phyloP scores from a whole-genome alignment of 73 alveolate genomes.

The Paramecium tetraurelia region DNA sequence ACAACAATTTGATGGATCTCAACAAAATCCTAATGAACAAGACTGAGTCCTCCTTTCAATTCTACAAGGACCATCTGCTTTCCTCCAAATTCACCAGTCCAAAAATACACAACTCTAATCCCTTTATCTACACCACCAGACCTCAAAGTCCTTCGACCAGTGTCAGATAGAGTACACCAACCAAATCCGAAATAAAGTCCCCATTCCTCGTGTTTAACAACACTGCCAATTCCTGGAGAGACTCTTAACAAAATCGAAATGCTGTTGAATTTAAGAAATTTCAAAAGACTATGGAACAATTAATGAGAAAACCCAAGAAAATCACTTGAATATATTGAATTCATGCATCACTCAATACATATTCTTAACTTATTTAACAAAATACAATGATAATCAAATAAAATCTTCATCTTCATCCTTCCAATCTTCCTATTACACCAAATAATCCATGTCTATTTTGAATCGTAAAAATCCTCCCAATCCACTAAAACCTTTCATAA shows the following conservation, averaged over 20 bases:
- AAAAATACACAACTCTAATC: neutral
- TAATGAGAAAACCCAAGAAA: neutral
- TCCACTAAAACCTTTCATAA: constrained; percentile 98
- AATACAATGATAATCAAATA: constrained; percentile 44
- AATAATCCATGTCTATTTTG: constrained; percentile 81
- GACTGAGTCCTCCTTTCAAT: neutral
- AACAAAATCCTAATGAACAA: neutral
- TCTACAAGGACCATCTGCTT: neutral
- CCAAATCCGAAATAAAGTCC: neutral
- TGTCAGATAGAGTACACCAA: neutral
- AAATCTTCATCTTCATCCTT: constrained; percentile 70
- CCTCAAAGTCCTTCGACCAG: constrained; percentile 17
- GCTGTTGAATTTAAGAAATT: neutral
- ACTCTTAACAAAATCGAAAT: neutral
- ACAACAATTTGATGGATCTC: neutral
- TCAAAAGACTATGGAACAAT: neutral
- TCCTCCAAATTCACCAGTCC: neutral
- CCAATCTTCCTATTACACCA: constrained; percentile 64
- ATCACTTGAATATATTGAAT: neutral
- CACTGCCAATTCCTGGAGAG: neutral
- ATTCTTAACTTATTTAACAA: neutral
- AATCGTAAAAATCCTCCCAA: constrained; percentile 98
- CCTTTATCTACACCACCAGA: neutral
- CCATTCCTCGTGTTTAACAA: neutral
- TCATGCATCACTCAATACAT: neutral